These are phyloP conservation scores for Mycena sanguinolenta DNA, from an alignment of 768 basidiomycete genomes.

Conservation along the genomic window DNA sequence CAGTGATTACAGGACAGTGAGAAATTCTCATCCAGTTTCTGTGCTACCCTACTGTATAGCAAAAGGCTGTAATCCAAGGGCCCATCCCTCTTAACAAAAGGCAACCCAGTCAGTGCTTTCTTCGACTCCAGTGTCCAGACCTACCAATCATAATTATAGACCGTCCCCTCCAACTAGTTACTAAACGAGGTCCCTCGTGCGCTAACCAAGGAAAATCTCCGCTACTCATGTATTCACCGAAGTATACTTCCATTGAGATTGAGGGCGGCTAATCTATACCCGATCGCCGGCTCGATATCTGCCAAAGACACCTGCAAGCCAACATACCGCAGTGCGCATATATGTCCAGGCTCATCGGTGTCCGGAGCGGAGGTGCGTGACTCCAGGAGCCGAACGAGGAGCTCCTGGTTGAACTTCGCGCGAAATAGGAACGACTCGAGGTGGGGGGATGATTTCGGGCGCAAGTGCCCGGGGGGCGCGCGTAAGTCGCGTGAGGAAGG, in stretches of 20 bases:
- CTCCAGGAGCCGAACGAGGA: not conserved
- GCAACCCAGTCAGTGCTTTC: no score
- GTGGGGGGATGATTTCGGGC: conserved; percentile 2
- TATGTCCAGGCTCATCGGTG: not conserved
- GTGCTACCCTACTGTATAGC: no score
- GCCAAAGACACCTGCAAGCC: not conserved
- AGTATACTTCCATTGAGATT: not conserved
- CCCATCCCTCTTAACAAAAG: no score
- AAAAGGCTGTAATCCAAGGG: no score
- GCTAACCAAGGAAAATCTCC: not conserved
- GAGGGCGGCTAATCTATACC: not conserved
- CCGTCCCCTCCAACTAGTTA: no score
- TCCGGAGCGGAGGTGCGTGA: not conserved
- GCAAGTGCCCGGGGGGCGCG: not conserved
- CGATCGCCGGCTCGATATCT: not conserved
- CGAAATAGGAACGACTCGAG: conserved; percentile 4
- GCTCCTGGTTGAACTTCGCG: not conserved
- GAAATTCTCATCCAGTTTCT: no score
- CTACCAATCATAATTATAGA: no score
- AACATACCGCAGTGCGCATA: not conserved
- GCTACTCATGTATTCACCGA: not conserved
- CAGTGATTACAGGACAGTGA: no score
- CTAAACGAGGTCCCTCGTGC: no score
- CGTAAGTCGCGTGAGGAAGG: conserved; percentile 14
- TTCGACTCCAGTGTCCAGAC: no score